Evolutionary conservation across 352 stramenopile genomes (phyloP), one percentile per base, ranked within the genome.

Genomic region (Globisporangium recalcitrans): DNA sequence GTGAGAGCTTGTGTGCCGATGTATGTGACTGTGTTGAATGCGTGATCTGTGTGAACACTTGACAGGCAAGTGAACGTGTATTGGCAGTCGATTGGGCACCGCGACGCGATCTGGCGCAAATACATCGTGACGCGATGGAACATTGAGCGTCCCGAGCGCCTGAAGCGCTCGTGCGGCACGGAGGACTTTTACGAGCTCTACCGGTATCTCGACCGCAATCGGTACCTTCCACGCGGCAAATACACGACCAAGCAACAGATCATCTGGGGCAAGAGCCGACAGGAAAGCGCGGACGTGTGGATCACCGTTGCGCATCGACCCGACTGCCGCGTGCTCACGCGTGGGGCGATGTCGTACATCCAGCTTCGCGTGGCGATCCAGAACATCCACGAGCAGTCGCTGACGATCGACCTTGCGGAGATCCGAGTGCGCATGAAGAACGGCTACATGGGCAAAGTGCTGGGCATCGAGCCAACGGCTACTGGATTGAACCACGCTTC

Each of bases 341-440:
- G 53, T 8, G 54, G 57, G 13, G 68, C 62, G 3, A 74, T 57
- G 21, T 34, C 72, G 38, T 87, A 74, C 60, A 78, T 92, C 46
- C 80, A 92, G 58, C 67, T 92, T 26, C 82, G 82, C 8, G 54
- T 92, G 5, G 76, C 84, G 21, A 64, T 92, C 24, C 82, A 92
- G 68, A 92, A 92, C 59, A 63, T 87, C 7, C 70, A 70, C n/a
- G 60, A 77, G 4, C 73, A 74, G 49, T 65, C 72, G 26, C 68
- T 92, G n/a, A 77, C 71, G 1, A 67, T 92, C 24, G 79, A 89
- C 52, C 60, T 88, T 27, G 67, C 75, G 27, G 79, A 88, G 10
- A 75, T 92, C 24, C 68, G 82, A 61, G 77, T 92, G 1, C 71
- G 78, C 59, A 87, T 85, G 75, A 92, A 90, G 69, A 78, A 85